A percentile compares a stretch with the other conserved stretches of the same genome.
Conservation (phyloP, 345 rosid species). For the Erodium maritimum region DNA sequence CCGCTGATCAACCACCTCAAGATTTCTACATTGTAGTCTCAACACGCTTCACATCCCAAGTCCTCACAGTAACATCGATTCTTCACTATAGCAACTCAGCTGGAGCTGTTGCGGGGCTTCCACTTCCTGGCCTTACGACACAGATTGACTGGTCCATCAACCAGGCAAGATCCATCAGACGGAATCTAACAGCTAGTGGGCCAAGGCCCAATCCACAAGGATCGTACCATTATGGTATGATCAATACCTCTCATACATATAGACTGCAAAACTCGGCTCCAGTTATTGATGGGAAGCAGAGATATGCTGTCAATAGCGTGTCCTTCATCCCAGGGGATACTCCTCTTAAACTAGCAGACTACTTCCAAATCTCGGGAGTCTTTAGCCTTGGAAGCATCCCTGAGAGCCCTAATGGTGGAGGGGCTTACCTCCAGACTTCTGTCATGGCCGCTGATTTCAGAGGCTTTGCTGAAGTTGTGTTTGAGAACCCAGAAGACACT, state of each 20-base stretch:
- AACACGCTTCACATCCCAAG: constrained; percentile 46
- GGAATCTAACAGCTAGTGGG: constrained; percentile 69
- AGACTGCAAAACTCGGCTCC: constrained; percentile 61
- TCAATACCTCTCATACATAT: constrained; percentile 49
- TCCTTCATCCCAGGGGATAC: constrained; percentile 73
- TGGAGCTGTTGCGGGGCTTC: constrained; percentile 38
- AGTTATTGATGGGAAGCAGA: constrained; percentile 58
- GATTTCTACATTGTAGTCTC: constrained; percentile 63
- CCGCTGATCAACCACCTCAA: constrained; percentile 52
- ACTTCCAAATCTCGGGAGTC: constrained; percentile 67
- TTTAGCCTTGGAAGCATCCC: constrained; percentile 63
- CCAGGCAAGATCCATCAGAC: constrained; percentile 56
- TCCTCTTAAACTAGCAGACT: constrained; percentile 76
- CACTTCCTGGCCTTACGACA: constrained; percentile 56
- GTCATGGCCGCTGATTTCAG: constrained; percentile 65
- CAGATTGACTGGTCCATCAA: constrained; percentile 73
- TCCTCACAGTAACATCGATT: constrained; percentile 44
- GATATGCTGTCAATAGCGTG: constrained; percentile 71
- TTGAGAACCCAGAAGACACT: constrained; percentile 60
- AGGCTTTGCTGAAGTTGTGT: constrained; percentile 57
- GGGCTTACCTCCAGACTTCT: constrained; percentile 66
- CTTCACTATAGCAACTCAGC: constrained; percentile 62
- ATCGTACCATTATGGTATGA: constrained; percentile 81
- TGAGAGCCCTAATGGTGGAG: constrained; percentile 44
- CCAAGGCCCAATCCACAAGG: constrained; percentile 89